Evolutionary conservation across 78 protist genomes (phyloP).

Genomic region (Chrysochromulina parva): DNA sequence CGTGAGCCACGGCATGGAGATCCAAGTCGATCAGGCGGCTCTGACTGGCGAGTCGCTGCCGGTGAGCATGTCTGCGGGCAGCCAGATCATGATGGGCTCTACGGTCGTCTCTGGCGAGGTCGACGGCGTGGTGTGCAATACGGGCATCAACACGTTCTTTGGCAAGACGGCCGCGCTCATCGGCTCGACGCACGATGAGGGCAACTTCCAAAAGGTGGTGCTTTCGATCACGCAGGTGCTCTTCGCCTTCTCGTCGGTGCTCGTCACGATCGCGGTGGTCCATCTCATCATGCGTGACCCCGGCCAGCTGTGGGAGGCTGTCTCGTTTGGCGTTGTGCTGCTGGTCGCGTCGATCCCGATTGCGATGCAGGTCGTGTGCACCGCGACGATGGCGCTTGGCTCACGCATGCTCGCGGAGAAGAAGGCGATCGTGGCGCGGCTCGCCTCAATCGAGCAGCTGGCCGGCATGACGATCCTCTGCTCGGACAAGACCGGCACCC

Average conservation of each 20-base stretch:
- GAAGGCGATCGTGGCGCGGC: slow-evolving; percentile 71
- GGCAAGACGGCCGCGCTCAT: neutral
- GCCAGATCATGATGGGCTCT: too few relatives aligned
- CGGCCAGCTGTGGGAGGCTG: neutral
- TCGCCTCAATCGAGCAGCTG: slow-evolving; percentile 81
- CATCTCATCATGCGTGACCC: neutral
- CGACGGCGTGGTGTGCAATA: neutral
- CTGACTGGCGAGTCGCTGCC: slow-evolving; percentile 49
- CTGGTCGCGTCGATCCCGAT: slow-evolving; percentile 55
- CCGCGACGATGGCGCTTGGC: slow-evolving; percentile 86
- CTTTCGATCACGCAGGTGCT: neutral
- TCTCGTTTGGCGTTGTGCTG: too few relatives aligned
- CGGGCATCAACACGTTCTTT: neutral
- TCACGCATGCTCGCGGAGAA: slow-evolving; percentile 75
- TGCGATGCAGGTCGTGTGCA: slow-evolving; percentile 84
- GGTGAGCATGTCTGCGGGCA: neutral
- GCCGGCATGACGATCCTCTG: slow-evolving; percentile 68
- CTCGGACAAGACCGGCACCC: slow-evolving; percentile 36
- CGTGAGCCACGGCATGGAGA: neutral
- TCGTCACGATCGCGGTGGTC: neutral
- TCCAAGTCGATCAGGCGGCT: slow-evolving; percentile 13
- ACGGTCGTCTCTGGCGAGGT: neutral
- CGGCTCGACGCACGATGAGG: neutral
- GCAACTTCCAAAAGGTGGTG: too few relatives aligned
- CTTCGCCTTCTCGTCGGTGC: neutral